These are phyloP conservation scores for Cetraspora pellucida DNA, from an alignment of 192 early-diverging fungal species.

Conservation along the genomic window DNA sequence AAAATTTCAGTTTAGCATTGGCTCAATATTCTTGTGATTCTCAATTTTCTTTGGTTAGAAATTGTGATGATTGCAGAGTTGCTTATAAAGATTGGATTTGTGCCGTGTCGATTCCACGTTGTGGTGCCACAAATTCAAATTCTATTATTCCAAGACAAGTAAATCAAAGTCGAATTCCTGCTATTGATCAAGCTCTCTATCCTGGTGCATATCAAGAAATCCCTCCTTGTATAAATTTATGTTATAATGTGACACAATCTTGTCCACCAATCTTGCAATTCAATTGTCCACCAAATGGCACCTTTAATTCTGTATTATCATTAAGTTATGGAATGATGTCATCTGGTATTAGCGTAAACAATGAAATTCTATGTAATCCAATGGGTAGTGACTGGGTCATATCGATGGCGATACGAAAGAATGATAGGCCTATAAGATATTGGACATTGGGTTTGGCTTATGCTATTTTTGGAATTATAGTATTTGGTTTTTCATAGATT, in stretches of 20 bases:
- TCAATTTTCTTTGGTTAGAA: conserved; percentile 57
- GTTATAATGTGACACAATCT: conserved; percentile 58
- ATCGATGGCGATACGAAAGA: neutral
- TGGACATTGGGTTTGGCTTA: no score
- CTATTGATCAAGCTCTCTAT: conserved; percentile 34
- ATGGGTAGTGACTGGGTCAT: conserved; percentile 32
- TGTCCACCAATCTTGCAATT: conserved; percentile 60
- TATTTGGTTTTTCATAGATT: no score
- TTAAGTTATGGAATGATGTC: conserved; percentile 30
- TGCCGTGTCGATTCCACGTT: conserved; percentile 57
- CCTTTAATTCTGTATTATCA: conserved; percentile 43
- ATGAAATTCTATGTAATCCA: conserved; percentile 39
- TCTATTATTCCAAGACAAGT: neutral
- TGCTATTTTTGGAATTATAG: no score
- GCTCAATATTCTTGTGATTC: conserved; percentile 56
- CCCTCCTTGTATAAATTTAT: conserved; percentile 60
- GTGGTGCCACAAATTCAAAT: conserved; percentile 42
- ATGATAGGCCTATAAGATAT: no score
- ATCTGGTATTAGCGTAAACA: conserved; percentile 5
- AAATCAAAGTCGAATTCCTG: conserved; percentile 34
- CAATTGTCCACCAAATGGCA: conserved; percentile 50
- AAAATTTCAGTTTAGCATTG: conserved; percentile 52
- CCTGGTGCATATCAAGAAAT: conserved; percentile 51
- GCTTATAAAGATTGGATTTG: conserved; percentile 64
- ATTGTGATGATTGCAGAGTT: conserved; percentile 54